Percentiles rank a stretch among this genome's conserved stretches.
These are phyloP conservation scores for Schizopora paradoxa DNA, from an alignment of 1,284 basidiomycete genomes.

Conservation along the genomic window DNA sequence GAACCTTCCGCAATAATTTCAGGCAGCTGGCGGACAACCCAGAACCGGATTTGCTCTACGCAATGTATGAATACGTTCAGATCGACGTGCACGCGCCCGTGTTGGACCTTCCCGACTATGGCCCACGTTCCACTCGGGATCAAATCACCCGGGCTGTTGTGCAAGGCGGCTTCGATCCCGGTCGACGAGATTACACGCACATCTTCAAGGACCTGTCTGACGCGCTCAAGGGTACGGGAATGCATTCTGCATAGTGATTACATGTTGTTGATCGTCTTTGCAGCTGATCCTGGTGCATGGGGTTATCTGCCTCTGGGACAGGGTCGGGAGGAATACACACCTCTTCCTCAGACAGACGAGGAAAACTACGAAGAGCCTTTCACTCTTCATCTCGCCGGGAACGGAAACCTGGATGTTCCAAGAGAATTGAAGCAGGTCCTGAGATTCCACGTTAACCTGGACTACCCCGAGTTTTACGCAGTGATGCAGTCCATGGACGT, in stretches of 20 bases:
- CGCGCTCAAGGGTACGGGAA: constrained; percentile 25
- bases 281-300: constrained; percentile 32
- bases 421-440: constrained; percentile 31
- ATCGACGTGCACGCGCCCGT: constrained; percentile 34
- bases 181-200: constrained; percentile 30
- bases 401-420: constrained; percentile 31
- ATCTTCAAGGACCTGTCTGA: constrained; percentile 31
- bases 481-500: constrained; percentile 34
- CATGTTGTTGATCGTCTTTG: background rate
- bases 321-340: constrained; percentile 15
- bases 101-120: constrained; percentile 27
- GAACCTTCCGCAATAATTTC: constrained; percentile 29
- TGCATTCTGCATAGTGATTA: background rate
- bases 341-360: constrained; percentile 28
- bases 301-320: constrained; percentile 31
- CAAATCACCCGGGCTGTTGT: constrained; percentile 34
- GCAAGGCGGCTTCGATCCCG: constrained; percentile 31
- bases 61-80: constrained; percentile 32
- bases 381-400: constrained; percentile 31
- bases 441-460: constrained; percentile 27
- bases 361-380: constrained; percentile 28
- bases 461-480: constrained; percentile 31
- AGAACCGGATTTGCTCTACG: constrained; percentile 25
- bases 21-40: constrained; percentile 28
- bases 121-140: constrained; percentile 17